These are phyloP conservation scores for Meyerozyma carpophila DNA, from an alignment of 1,139 yeast species.

Conservation along the genomic window DNA sequence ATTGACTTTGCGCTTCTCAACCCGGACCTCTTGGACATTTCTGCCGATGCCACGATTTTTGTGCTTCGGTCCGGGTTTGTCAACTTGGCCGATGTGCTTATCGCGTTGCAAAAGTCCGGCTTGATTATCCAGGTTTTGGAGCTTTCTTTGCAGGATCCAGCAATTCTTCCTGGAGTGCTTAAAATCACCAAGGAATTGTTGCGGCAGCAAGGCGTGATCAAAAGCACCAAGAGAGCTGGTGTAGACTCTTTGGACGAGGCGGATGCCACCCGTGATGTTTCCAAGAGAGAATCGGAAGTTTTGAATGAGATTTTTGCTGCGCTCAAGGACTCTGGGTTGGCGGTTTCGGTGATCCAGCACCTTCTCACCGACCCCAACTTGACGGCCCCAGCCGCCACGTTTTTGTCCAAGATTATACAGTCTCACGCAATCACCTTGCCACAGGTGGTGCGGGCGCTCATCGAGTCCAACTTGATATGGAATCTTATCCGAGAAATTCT, in stretches of 20 bases:
- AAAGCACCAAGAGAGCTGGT: constrained; percentile 8
- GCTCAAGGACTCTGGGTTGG: constrained; percentile 27
- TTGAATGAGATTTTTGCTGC: constrained; percentile 21
- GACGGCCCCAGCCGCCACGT: constrained; percentile 23
- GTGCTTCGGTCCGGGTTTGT: constrained; percentile 17
- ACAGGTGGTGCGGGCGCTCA: constrained; percentile 18
- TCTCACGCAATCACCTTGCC: constrained; percentile 20
- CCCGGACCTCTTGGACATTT: constrained; percentile 20
- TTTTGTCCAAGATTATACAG: constrained; percentile 18
- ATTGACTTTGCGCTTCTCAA: constrained; percentile 21
- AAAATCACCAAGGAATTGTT: constrained; percentile 20
- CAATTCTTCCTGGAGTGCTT: constrained; percentile 25
- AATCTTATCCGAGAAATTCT: constrained; percentile 16
- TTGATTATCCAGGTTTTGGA: constrained; percentile 21
- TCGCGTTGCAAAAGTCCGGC: constrained; percentile 25
- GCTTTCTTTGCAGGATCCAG: constrained; percentile 21
- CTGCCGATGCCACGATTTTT: constrained; percentile 19
- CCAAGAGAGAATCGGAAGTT: constrained; percentile 20
- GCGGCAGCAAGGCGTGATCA: constrained; percentile 15
- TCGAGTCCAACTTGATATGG: constrained; percentile 17
- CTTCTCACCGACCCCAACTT: constrained; percentile 23
- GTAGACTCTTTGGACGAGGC: constrained; percentile 1
- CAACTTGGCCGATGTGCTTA: constrained; percentile 21
- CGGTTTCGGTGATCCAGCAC: constrained; percentile 20
- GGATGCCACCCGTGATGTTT: constrained; percentile 2